Evolutionary conservation across 768 basidiomycete genomes (phyloP).

Genomic region (Mycena belliarum): DNA sequence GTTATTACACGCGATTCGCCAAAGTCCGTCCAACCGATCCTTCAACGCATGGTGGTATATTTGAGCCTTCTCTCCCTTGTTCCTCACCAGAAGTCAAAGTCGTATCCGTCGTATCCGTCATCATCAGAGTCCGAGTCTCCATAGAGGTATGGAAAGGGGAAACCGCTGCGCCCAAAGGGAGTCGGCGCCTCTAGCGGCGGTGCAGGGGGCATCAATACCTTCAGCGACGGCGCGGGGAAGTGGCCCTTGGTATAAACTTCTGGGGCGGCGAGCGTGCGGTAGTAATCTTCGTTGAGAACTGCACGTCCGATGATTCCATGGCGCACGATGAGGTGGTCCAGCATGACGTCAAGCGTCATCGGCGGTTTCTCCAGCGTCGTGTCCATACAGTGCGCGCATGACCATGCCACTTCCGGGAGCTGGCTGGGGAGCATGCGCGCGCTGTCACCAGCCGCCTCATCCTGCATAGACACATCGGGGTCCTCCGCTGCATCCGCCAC

Average conservation of each 20-base stretch:
- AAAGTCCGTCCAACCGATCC: background rate
- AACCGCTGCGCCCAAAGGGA: background rate
- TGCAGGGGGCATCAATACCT: background rate
- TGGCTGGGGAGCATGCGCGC: background rate
- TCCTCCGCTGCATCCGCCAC: background rate
- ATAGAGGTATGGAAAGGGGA: background rate
- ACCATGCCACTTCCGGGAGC: slow-evolving; percentile 26
- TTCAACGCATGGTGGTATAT: background rate
- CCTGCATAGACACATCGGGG: background rate
- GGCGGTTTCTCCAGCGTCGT: slow-evolving; percentile 34
- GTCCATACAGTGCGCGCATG: slow-evolving; percentile 44
- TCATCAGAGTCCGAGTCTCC: background rate
- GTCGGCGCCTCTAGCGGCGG: background rate
- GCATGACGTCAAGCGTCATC: slow-evolving; percentile 29
- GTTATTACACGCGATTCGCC: background rate
- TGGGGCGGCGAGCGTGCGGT: slow-evolving; percentile 15
- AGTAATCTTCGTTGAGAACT: slow-evolving; percentile 17
- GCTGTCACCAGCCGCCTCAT: background rate
- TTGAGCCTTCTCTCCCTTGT: background rate
- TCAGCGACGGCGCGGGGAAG: slow-evolving; percentile 5
- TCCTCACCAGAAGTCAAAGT: background rate
- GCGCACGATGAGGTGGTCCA: slow-evolving; percentile 28
- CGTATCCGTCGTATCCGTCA: background rate
- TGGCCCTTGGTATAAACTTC: slow-evolving; percentile 7
- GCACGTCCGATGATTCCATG: background rate